phyloP scores from a whole-genome alignment of 805 yeast species.

The Kodamaea sagamina region DNA sequence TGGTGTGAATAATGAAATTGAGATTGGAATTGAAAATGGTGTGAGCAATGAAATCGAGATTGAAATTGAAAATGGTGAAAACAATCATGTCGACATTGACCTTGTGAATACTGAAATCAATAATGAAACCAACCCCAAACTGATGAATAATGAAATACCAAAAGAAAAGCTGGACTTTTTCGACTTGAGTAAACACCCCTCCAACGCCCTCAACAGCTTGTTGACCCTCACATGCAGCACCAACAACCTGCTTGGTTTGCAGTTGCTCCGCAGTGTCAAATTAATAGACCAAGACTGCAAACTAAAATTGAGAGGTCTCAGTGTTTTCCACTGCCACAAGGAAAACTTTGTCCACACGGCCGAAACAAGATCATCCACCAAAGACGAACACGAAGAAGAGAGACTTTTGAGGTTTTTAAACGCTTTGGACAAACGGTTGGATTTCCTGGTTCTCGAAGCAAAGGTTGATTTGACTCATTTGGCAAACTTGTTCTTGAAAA shows the following conservation, averaged over 20 bases:
- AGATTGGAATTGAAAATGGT: neutral
- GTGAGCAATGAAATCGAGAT: neutral
- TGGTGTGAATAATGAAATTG: neutral
- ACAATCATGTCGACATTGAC: no score
- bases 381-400: conserved; percentile 3
- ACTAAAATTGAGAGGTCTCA: conserved; percentile 29
- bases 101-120: no score
- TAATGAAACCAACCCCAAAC: no score
- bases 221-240: conserved; percentile 35
- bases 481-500: conserved; percentile 26
- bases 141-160: no score
- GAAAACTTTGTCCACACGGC: conserved; percentile 16
- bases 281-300: conserved; percentile 24
- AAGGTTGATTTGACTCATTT: conserved; percentile 29
- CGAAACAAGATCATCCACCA: conserved; percentile 9
- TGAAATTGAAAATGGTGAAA: neutral
- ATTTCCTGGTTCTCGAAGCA: conserved; percentile 21
- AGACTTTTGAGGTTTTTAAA: conserved; percentile 16
- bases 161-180: conserved; percentile 14
- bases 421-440: conserved; percentile 21
- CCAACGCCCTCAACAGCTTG: conserved; percentile 25
- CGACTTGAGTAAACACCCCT: conserved; percentile 24
- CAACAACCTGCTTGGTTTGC: conserved; percentile 33
- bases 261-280: conserved; percentile 25
- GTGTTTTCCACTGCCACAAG: conserved; percentile 36